These are phyloP conservation scores for Fistulinella cinereoalba DNA, from an alignment of 1,284 basidiomycete genomes.

Conservation along the genomic window DNA sequence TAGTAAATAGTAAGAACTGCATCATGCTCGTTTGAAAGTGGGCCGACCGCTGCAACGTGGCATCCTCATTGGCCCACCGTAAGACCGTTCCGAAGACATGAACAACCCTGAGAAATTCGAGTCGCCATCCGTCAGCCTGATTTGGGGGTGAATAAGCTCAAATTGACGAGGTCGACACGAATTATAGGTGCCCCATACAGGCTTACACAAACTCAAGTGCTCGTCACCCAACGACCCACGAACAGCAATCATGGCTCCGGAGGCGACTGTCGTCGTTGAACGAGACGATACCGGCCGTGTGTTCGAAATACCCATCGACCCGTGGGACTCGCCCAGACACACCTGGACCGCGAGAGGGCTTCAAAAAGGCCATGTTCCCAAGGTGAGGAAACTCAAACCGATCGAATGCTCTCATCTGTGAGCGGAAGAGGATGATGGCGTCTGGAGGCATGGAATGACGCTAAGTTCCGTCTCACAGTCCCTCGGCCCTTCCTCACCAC, in stretches of 20 bases:
- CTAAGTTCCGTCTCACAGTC: conserved; percentile 5
- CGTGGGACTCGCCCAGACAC: too few relatives aligned
- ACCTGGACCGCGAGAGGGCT: too few relatives aligned
- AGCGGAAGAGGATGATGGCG: conserved; percentile 9
- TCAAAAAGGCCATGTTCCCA: too few relatives aligned
- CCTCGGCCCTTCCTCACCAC: background rate
- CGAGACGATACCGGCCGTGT: conserved; percentile 28
- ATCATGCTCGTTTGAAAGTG: background rate
- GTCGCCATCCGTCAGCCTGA: too few relatives aligned
- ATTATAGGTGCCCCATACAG: too few relatives aligned
- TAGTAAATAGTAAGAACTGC: background rate
- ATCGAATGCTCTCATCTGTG: background rate
- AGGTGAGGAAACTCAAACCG: conserved; percentile 13
- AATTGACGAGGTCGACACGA: too few relatives aligned
- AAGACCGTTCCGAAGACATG: conserved; percentile 26
- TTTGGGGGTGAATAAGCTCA: too few relatives aligned
- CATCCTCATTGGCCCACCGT: conserved; percentile 18
- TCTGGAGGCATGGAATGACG: too few relatives aligned
- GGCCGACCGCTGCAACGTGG: conserved; percentile 6
- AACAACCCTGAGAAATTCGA: too few relatives aligned
- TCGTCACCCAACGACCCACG: too few relatives aligned
- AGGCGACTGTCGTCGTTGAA: conserved; percentile 14
- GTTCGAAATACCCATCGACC: conserved; percentile 16
- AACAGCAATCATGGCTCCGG: background rate
- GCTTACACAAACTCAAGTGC: too few relatives aligned